phyloP scores from a whole-genome alignment of 1,284 basidiomycete genomes.

The Pterulicium gracile region DNA sequence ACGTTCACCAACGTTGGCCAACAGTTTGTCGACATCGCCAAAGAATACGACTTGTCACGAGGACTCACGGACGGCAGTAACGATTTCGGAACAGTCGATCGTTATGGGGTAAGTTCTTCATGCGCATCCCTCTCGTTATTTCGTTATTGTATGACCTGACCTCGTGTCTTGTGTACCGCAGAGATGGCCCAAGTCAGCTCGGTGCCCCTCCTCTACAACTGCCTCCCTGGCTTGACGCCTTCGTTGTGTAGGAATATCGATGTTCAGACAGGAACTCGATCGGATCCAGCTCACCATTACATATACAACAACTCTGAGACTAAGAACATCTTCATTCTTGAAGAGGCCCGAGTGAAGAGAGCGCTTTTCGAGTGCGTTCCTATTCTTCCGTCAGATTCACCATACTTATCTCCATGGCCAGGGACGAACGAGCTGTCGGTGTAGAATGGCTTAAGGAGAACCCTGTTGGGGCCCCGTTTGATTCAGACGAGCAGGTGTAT shows the following conservation, averaged over 20 bases:
- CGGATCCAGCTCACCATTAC: constrained; percentile 45
- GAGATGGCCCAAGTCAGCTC: too few species aligned
- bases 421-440: constrained; percentile 39
- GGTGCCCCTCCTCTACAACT: neutral
- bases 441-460: constrained; percentile 40
- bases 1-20: constrained; percentile 24
- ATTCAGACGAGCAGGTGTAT: constrained; percentile 11
- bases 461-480: constrained; percentile 15
- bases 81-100: constrained; percentile 27
- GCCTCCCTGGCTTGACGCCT: neutral
- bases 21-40: constrained; percentile 36
- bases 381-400: neutral
- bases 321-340: constrained; percentile 30
- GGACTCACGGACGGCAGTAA: constrained; percentile 30
- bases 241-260: constrained; percentile 21
- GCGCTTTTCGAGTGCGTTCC: constrained; percentile 37
- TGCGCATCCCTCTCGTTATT: too few species aligned
- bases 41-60: constrained; percentile 32
- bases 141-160: too few species aligned
- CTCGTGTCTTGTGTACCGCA: too few species aligned
- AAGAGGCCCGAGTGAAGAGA: constrained; percentile 29
- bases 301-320: constrained; percentile 39
- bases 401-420: constrained; percentile 14
- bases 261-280: constrained; percentile 38
- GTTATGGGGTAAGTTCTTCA: constrained; percentile 29